These are phyloP conservation scores for Saccharomycopsis phalli DNA, from an alignment of 1,139 yeast genomes.

Conservation along the genomic window DNA sequence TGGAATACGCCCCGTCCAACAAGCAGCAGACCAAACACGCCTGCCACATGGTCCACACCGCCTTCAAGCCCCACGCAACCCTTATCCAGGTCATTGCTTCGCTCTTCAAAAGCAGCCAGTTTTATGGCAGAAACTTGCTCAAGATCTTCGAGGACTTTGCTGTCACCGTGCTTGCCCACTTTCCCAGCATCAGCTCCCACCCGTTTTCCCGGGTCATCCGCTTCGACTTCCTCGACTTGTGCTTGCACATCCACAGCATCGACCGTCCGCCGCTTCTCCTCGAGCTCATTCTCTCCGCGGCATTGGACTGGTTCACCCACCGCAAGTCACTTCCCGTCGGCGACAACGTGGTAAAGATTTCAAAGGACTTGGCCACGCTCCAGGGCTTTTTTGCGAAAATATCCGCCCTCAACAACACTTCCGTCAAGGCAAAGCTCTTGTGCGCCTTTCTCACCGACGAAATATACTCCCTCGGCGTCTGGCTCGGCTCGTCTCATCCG, in stretches of 20 bases:
- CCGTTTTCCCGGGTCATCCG: constrained; percentile 72
- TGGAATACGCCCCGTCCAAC: constrained; percentile 90
- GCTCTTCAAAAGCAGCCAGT: constrained; percentile 74
- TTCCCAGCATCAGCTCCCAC: constrained; percentile 61
- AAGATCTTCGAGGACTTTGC: constrained; percentile 61
- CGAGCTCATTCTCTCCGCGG: constrained; percentile 50
- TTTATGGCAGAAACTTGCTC: constrained; percentile 63
- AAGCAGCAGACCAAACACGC: constrained; percentile 47
- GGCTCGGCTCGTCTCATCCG: too few relatives aligned
- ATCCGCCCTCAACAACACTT: too few relatives aligned
- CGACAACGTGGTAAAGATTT: constrained; percentile 62
- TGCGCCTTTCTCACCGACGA: constrained; percentile 69
- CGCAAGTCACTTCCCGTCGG: constrained; percentile 74
- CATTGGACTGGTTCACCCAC: constrained; percentile 70
- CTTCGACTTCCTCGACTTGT: constrained; percentile 64
- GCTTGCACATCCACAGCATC: constrained; percentile 60
- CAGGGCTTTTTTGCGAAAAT: too few relatives aligned
- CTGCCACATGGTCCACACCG: constrained; percentile 39
- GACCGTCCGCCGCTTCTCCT: constrained; percentile 31
- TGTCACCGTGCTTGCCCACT: constrained; percentile 47
- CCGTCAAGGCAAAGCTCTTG: constrained; percentile 43
- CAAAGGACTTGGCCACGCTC: constrained; percentile 45
- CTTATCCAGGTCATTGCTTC: constrained; percentile 64
- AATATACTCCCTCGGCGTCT: constrained; percentile 58
- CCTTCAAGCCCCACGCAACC: constrained; percentile 66